Base-by-base conservation (phyloP, 2,329 filamentous ascomycete species). In the Aschersonia sp. region DNA sequence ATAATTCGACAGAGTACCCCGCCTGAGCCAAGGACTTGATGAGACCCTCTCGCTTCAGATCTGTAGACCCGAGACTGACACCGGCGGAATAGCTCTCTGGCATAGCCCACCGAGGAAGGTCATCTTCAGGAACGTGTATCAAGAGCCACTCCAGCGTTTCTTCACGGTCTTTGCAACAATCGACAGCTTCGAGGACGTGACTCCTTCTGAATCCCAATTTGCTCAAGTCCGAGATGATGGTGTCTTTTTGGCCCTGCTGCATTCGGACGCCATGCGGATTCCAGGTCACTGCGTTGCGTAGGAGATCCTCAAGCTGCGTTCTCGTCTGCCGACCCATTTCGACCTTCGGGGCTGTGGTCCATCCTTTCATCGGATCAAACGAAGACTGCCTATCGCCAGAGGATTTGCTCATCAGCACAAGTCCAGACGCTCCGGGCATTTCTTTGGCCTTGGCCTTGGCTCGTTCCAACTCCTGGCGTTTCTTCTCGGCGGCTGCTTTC, bases 41-140 rank as follows among this genome's bases (percentile, higher is more conserved):
- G 48, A 85, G 83, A 4, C 79, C 83, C 61, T 97, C 89, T 55
- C 80, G 78, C 60, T 80, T 85, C 51, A 96, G 63, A 60, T 96
- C 84, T 6, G 81, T 84, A 46, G 85, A 85, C 1, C 82, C 90
- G 53, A 98, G 81, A 43, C 83, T 87, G 30, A 97, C 82, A 29
- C 92, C 92, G 31, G 89, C 90, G 9, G 85, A 81, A 62, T 98
- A 98, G 51, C 82, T 85, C 64, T 94, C 89, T 0, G 92, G 92
- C 42, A 98, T 69, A 56, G 87, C 87, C 88, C 90, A 97, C 6
- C 77, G 72, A 1, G 92, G 92, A n/a, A 97, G 69, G 58, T 97
- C 92, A 60, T 98, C 92, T 60, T 98, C 92, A 1, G 92, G 92
- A 2, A 98, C 88, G 64, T 98, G 90, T 46, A 97, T 89, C 45